phyloP scores from a whole-genome alignment of 306 rosid genomes.

The Clitoria ternatea region DNA sequence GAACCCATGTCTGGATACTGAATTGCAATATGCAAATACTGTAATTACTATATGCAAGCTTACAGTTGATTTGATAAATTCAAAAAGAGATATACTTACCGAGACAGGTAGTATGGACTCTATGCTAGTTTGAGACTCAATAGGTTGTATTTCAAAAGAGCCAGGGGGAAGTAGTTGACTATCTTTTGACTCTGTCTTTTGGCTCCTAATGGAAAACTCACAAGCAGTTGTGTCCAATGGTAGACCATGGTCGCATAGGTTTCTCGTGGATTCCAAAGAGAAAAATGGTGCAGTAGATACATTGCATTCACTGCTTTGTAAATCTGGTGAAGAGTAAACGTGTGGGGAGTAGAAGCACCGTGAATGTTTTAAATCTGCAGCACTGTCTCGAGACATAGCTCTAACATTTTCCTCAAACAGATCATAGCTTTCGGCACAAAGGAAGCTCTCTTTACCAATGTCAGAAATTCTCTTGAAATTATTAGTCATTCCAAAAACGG shows the following conservation, averaged over 20 bases:
- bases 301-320: constrained; percentile 25
- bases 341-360: constrained; percentile 35
- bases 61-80: neutral
- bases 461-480: constrained; percentile 25
- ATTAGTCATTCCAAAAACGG: constrained; percentile 17
- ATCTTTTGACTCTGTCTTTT: constrained; percentile 27
- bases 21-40: constrained; percentile 24
- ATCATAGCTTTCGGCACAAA: constrained; percentile 2
- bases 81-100: constrained; percentile 46
- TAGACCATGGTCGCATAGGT: constrained; percentile 23
- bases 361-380: constrained; percentile 21
- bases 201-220: constrained; percentile 38
- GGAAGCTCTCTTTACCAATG: constrained; percentile 31
- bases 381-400: constrained; percentile 21
- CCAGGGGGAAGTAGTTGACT: constrained; percentile 29
- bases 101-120: constrained; percentile 30
- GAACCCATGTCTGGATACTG: constrained; percentile 46
- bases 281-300: constrained; percentile 20
- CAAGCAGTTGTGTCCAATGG: constrained; percentile 30
- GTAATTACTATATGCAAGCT: constrained; percentile 23
- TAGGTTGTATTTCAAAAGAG: constrained; percentile 29
- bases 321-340: constrained; percentile 30
- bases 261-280: constrained; percentile 31
- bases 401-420: constrained; percentile 33
- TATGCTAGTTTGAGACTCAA: constrained; percentile 22